Percentiles rank a stretch among this genome's conserved stretches.
These are phyloP conservation scores for Syzygium grande DNA, from an alignment of 345 rosid genomes.

Conservation along the genomic window DNA sequence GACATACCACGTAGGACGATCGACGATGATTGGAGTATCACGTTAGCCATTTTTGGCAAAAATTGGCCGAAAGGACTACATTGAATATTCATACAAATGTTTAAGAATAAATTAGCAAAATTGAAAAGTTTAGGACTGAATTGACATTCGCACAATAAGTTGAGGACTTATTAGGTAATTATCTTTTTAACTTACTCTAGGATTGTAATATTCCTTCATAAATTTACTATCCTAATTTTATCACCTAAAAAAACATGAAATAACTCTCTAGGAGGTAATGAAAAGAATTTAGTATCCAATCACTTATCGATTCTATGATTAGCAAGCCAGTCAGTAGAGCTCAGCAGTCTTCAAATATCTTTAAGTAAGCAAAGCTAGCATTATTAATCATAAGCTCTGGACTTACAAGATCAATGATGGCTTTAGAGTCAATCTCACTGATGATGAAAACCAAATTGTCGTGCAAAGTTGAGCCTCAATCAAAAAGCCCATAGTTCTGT, in stretches of 20 bases:
- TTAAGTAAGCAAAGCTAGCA: background rate
- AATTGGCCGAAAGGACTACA: background rate
- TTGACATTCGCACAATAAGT: background rate
- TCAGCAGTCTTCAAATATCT: too few relatives aligned
- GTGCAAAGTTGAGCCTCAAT: background rate
- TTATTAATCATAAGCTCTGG: background rate
- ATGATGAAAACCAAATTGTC: background rate
- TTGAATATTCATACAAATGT: background rate
- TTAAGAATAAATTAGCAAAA: background rate
- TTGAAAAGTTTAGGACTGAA: fast-evolving
- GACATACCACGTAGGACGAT: background rate
- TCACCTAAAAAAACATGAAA: background rate
- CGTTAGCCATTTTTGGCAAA: background rate
- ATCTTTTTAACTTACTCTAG: background rate
- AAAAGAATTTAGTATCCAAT: background rate
- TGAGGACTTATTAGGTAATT: background rate
- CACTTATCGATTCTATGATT: background rate
- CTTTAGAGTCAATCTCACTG: background rate
- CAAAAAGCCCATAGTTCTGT: too few relatives aligned
- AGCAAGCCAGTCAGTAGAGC: background rate
- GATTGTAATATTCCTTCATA: background rate
- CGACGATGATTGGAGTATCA: background rate
- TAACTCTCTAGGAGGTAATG: background rate
- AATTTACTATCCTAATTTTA: background rate
- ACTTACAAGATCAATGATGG: background rate